Evolutionary conservation across 352 stramenopile genomes (phyloP).

Genomic region (Thalassiosira exigua): DNA sequence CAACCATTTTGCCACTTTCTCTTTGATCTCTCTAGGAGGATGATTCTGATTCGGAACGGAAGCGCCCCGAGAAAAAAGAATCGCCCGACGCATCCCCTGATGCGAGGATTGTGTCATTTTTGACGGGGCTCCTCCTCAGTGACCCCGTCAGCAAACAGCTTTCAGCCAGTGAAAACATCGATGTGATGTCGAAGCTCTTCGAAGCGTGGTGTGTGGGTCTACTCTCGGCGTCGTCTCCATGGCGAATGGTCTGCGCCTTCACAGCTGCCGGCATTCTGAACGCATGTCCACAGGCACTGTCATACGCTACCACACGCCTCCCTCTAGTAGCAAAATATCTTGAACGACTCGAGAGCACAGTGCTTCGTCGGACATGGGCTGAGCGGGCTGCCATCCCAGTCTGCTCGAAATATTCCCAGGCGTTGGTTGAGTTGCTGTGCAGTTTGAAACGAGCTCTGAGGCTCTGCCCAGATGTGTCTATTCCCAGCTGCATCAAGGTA

Average conservation of each 20-base stretch:
- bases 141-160: slow-evolving; percentile 48
- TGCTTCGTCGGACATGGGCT: slow-evolving; percentile 78
- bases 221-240: slow-evolving; percentile 80
- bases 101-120: slow-evolving; percentile 76
- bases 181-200: slow-evolving; percentile 64
- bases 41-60: slow-evolving; percentile 45
- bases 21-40: slow-evolving; percentile 41
- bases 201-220: slow-evolving; percentile 84
- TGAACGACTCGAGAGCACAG: slow-evolving; percentile 68
- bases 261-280: slow-evolving; percentile 81
- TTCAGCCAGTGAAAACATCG: slow-evolving; percentile 42
- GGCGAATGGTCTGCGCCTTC: slow-evolving; percentile 82
- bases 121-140: slow-evolving; percentile 81
- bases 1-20: not conserved
- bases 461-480: slow-evolving; percentile 22
- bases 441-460: slow-evolving; percentile 69
- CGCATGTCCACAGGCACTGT: slow-evolving; percentile 59
- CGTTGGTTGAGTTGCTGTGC: slow-evolving; percentile 80
- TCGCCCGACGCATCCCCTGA: slow-evolving; percentile 56
- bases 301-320: slow-evolving; percentile 46
- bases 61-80: slow-evolving; percentile 32
- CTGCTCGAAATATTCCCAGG: slow-evolving; percentile 83
- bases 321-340: slow-evolving; percentile 70
- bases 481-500: slow-evolving; percentile 51
- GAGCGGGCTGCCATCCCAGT: slow-evolving; percentile 82